These are phyloP conservation scores for Botrytis cinerea DNA, from an alignment of 2,329 filamentous ascomycete genomes.

Conservation along the genomic window DNA sequence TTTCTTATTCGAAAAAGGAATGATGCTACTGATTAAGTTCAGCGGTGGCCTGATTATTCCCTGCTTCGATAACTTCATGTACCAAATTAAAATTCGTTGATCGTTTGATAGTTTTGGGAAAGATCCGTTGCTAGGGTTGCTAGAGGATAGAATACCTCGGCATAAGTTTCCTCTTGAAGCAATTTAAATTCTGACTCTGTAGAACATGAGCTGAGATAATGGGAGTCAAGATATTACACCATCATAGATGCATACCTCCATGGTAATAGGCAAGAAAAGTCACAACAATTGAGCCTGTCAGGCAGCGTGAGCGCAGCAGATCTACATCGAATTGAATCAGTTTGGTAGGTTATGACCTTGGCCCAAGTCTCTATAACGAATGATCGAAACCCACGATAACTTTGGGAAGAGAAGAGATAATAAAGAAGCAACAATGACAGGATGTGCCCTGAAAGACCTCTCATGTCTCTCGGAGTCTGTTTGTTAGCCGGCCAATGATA, in stretches of 20 bases:
- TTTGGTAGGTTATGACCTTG: constrained; percentile 22
- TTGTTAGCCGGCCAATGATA: constrained; percentile 17
- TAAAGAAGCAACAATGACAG: constrained; percentile 14
- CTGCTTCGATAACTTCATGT: background rate
- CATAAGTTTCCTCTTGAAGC: background rate
- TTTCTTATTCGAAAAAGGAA: background rate
- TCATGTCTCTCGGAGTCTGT: background rate
- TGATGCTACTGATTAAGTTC: background rate
- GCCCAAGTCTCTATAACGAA: constrained; percentile 13
- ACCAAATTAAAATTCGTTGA: background rate
- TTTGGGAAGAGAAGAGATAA: constrained; percentile 3
- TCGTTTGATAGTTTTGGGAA: constrained; percentile 1
- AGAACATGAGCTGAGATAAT: constrained; percentile 8
- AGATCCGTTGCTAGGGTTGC: constrained; percentile 13
- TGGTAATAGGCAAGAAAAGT: constrained; percentile 8
- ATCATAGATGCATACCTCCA: constrained; percentile 2
- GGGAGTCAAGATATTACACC: background rate
- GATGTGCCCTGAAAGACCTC: constrained; percentile 20
- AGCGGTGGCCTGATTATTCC: constrained; percentile 19
- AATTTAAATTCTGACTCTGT: background rate
- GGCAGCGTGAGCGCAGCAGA: constrained; percentile 6
- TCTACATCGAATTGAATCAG: constrained; percentile 17
- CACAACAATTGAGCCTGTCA: constrained; percentile 6
- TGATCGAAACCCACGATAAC: constrained; percentile 24
- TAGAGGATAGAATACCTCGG: constrained; percentile 12